Base-by-base conservation (phyloP, 2,329 filamentous ascomycete species). In the Apiospora marii region DNA sequence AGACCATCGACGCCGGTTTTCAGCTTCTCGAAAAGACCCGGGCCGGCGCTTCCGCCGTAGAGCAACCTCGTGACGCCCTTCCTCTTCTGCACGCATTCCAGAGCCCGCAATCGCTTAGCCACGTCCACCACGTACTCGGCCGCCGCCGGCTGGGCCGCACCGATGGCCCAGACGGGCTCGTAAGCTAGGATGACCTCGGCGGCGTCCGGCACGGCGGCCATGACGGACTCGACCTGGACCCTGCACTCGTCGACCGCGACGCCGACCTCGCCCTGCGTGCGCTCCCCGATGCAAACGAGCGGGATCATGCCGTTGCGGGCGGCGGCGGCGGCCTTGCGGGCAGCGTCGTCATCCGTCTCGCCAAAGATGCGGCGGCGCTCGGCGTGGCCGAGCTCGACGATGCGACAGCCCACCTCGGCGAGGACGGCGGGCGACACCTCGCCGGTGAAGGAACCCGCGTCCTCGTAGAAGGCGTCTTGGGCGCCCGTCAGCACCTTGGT, bases 121-220 rank as follows among this genome's bases (percentile, higher is more conserved):
- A 96, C 93, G 49, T 86, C 88, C 4, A 92, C 87, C 0, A 97
- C 92, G 79, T 97, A 92, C 74, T 92, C 91, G 24, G 91, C 88
- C 10, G 87, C 87, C 0, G 94, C 94, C 2, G 94, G 94, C 78
- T 92, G 85, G 1, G 88, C 85, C 13, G 93, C 91, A 0, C 94
- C 94, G 81, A 96, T 97, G 0, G 94, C 94, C 94, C 94, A 97
- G 1, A 96, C 93, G 10, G 94, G 94, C 84, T 97, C 94, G 79
- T 97, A 97, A 0, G 94, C 94, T 72, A 97, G 87, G 8, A 96
- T 89, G 6, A 96, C 87, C 68, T 94, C 92, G 0, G 90, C 89
- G 22, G 90, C 85, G 14, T 85, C 84, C 0, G 91, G 87, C 10
- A 96, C 84, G 0, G 86, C 88, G 0, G 84, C 83, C 70, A 96